Evolutionary conservation across 371 early-diverging fungal species (phyloP).

Genomic region (Racocetra persica): DNA sequence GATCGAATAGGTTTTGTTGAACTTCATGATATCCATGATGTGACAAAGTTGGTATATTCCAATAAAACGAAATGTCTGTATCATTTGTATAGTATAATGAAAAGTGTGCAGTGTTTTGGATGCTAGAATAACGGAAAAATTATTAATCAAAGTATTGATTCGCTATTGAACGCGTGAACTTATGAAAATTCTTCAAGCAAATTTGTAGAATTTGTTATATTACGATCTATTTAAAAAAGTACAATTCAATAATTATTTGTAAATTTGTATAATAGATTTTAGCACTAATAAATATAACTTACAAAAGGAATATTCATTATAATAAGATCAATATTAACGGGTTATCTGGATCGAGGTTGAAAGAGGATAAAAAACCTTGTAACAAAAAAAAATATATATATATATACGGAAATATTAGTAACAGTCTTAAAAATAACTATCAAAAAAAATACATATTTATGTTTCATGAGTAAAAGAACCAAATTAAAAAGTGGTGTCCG

Average conservation of each 20-base stretch:
- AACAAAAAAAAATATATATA: too few species aligned
- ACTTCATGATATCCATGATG: constrained; percentile 84
- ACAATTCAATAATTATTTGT: neutral
- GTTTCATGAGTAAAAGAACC: too few species aligned
- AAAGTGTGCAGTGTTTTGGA: constrained; percentile 61
- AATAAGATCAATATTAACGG: constrained; percentile 53
- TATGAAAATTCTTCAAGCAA: constrained; percentile 70
- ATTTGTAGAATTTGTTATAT: constrained; percentile 55
- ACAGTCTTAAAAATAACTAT: too few species aligned
- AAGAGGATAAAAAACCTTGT: too few species aligned
- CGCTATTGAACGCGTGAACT: constrained; percentile 82
- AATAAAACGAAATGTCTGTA: constrained; percentile 87
- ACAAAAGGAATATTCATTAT: constrained; percentile 59
- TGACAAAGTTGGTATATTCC: constrained; percentile 69
- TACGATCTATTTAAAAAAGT: constrained; percentile 52
- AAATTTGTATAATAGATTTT: neutral
- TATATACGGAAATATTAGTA: too few species aligned
- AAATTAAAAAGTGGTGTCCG: too few species aligned
- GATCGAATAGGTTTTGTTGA: constrained; percentile 68
- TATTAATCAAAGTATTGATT: constrained; percentile 59
- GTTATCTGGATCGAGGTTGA: too few species aligned
- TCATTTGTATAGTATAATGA: constrained; percentile 85
- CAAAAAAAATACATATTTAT: too few species aligned
- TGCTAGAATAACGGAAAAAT: constrained; percentile 69
- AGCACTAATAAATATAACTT: constrained; percentile 45